A percentile compares a stretch with the other conserved stretches of the same genome.
These are phyloP conservation scores for Neoconidiobolus thromboides DNA, from an alignment of 371 early-diverging fungal genomes.

Conservation along the genomic window DNA sequence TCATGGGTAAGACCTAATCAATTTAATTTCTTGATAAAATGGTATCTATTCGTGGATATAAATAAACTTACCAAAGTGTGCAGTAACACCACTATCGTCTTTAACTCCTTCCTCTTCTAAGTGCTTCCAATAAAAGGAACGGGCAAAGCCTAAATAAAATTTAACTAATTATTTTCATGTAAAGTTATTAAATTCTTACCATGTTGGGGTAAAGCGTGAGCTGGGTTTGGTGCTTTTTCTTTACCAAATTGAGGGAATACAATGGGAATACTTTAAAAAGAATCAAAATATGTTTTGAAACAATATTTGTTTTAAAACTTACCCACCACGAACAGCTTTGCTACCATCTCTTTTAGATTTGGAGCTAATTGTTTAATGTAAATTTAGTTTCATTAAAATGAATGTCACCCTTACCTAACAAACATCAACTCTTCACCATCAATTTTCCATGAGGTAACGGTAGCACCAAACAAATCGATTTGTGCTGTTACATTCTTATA, in stretches of 20 bases:
- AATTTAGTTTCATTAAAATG: not conserved
- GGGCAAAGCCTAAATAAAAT: conserved; percentile 36
- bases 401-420: conserved; percentile 28
- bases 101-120: conserved; percentile 26
- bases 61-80: conserved; percentile 32
- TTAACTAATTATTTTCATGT: not conserved
- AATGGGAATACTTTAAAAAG: not conserved
- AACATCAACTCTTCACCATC: conserved; percentile 47
- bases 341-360: conserved; percentile 52
- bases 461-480: conserved; percentile 27
- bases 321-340: conserved; percentile 76
- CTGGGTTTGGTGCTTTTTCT: conserved; percentile 7
- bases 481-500: too few relatives aligned
- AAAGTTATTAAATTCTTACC: conserved; percentile 19
- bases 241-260: conserved; percentile 9
- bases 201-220: conserved; percentile 19
- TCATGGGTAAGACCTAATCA: conserved; percentile 30
- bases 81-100: conserved; percentile 30
- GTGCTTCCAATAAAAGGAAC: conserved; percentile 48
- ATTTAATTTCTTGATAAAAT: not conserved
- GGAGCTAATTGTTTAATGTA: conserved; percentile 15
- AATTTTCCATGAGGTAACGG: conserved; percentile 57
- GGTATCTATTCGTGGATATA: not conserved
- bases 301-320: conserved; percentile 10
- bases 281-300: not conserved